A percentile compares a stretch with the other conserved stretches of the same genome.
Conservation (phyloP, 2,329 filamentous ascomycete species). For the Tolypocladium inflatum region DNA sequence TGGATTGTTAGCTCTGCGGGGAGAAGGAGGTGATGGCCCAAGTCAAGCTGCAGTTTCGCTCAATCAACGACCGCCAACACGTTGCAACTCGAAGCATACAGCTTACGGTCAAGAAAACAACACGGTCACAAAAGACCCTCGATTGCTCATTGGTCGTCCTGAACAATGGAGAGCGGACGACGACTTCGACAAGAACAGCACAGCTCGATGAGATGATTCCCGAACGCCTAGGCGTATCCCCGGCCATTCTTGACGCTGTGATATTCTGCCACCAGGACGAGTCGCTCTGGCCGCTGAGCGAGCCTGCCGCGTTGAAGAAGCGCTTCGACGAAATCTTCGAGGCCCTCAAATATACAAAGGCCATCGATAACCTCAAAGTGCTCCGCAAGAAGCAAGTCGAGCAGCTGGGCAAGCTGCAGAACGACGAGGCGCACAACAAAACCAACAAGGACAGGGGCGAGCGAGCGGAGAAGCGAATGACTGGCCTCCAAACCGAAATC, state of each 20-base stretch:
- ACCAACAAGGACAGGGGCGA: conserved; percentile 78
- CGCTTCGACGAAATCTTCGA: conserved; percentile 98
- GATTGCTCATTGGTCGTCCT: conserved; percentile 70
- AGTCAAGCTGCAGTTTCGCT: conserved; percentile 80
- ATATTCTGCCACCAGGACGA: conserved; percentile 99
- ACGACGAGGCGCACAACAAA: conserved; percentile 69
- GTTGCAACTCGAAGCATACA: conserved; percentile 78
- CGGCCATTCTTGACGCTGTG: conserved; percentile 83
- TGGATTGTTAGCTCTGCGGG: conserved; percentile 49
- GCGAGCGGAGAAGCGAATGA: conserved; percentile 55
- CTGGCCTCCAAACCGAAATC: conserved; percentile 57
- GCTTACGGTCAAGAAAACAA: conserved; percentile 75
- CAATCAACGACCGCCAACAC: conserved; percentile 68
- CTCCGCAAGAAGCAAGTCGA: conserved; percentile 76
- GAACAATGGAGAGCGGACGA: conserved; percentile 69
- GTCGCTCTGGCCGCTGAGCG: conserved; percentile 91
- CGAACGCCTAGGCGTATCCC: conserved; percentile 77
- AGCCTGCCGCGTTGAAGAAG: conserved; percentile 78
- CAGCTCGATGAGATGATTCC: conserved; percentile 81
- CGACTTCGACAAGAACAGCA: conserved; percentile 68
- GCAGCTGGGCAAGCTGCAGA: conserved; percentile 62
- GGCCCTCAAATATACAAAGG: conserved; percentile 92
- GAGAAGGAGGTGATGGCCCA: conserved; percentile 87
- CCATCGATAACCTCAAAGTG: conserved; percentile 87
- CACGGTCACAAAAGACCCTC: conserved; percentile 69